A percentile compares a stretch with the other conserved stretches of the same genome.
These are phyloP conservation scores for Trichoderma atrobrunneum DNA, from an alignment of 2,329 filamentous ascomycete species.

Conservation along the genomic window DNA sequence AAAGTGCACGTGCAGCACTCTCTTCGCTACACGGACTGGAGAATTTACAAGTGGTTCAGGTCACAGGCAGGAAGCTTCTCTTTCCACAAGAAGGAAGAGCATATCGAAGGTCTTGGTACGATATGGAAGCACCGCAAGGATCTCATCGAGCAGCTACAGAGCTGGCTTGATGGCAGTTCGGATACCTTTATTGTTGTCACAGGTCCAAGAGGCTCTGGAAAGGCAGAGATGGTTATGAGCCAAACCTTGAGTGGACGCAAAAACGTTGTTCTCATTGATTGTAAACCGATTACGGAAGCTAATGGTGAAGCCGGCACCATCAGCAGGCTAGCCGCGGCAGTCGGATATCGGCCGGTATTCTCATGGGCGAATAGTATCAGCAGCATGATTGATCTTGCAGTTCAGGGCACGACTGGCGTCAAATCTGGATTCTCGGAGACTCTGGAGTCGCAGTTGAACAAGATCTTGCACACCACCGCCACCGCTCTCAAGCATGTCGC, in stretches of 20 bases:
- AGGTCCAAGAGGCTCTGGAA: constrained; percentile 86
- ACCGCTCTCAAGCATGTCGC: constrained; percentile 76
- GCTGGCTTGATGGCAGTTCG: constrained; percentile 82
- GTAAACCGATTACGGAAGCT: constrained; percentile 88
- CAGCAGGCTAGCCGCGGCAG: constrained; percentile 71
- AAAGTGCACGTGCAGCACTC: constrained; percentile 79
- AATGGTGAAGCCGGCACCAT: constrained; percentile 86
- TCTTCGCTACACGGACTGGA: constrained; percentile 70
- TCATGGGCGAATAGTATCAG: constrained; percentile 95
- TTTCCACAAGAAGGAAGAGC: constrained; percentile 54
- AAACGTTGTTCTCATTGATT: constrained; percentile 83
- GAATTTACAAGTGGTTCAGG: constrained; percentile 77
- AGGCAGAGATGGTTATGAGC: constrained; percentile 81
- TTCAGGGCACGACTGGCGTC: constrained; percentile 88
- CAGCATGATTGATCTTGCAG: constrained; percentile 86
- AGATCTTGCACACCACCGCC: constrained; percentile 83
- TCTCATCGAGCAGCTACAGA: constrained; percentile 76
- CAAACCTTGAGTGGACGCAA: constrained; percentile 74
- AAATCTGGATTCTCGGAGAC: constrained; percentile 95
- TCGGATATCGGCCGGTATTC: constrained; percentile 91
- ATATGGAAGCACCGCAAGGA: constrained; percentile 86
- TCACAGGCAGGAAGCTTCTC: constrained; percentile 59
- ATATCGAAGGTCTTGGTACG: constrained; percentile 69
- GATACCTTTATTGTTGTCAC: constrained; percentile 94
- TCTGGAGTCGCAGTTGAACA: constrained; percentile 80